Base-by-base conservation (phyloP, 2,329 filamentous ascomycete genomes). In the Plectosphaerella plurivora region DNA sequence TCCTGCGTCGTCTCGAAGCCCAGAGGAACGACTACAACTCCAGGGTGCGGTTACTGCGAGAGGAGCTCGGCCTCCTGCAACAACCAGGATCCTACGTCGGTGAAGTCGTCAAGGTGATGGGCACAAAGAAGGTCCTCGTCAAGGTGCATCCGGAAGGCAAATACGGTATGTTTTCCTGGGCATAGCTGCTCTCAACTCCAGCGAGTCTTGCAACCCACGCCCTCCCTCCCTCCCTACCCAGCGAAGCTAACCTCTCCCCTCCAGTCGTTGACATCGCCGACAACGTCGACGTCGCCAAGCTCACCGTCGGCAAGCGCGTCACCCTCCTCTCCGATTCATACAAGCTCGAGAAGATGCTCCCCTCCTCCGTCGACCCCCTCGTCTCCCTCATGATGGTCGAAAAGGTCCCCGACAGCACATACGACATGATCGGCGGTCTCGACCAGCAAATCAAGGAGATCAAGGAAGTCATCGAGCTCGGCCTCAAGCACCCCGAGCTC, bases 381-480 rank as follows among this genome's bases (percentile, higher is more conserved):
- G 94, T 99, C 53, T 99, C 94, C 36, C 89, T 99, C 69, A 99
- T 99, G 94, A 99, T 99, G 94, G 94, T 99, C 50, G 94, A 99
- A 71, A 99, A 99, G 81, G 94, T 99, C 15, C 94, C 94, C 15
- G 94, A 99, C 79, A 97, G 91, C 77, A 99, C 94, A 68, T 99
- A 99, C 79, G 94, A 99, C 76, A 99, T 99, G 94, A 99, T 99
- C 70, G 94, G 94, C 74, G 94, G 94, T 61, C 78, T 99, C 57
- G 94, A 99, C 69, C 93, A 99, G 71, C 94, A 99, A 70, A 97
- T 99, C 78, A 97, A 99, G 77, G 94, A 99, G 71, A 99, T 99
- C 80, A 99, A 99, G 76, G 94, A 99, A 75, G 94, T 99, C 64
- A 97, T 99, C 70, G 94, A 99, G 77, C 87, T 99, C 45, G 94